Evolutionary conservation across 31 red algal species (phyloP), one percentile per base, ranked within the genome.

Genomic region (Bonnemaisonia californica): DNA sequence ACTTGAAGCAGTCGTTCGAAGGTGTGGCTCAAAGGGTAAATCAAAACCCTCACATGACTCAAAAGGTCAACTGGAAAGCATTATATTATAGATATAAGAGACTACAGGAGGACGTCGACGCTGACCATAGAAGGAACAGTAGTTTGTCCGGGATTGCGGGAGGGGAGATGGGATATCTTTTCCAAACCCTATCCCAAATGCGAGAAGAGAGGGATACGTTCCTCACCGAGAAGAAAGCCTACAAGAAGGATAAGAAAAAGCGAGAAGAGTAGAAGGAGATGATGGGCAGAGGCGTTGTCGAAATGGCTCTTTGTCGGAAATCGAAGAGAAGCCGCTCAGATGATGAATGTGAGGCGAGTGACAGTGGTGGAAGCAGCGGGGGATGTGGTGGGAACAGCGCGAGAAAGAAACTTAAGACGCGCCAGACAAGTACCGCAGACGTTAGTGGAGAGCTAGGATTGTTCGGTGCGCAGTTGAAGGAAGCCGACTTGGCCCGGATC

Each of bases 401-500:
- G 0, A 4, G 64, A 24, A 69, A 69, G 64, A 24, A 33, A 0
- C 64, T 0, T 69, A 8, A 69, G 64, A 34, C 33, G 24, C 0
- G 64, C n/a, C 7, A n/a, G 12, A 33, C 39, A n/a, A n/a, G n/a
- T n/a, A n/a, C n/a, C n/a, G n/a, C n/a, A 22, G 64, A 69, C 33
- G 33, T 69, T 34, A 33, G 27, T 69, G 64, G 64, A 33, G 26
- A 32, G 21, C 33, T 69, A 34, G 26, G 27, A 21, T 55, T 21
- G 29, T 76, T 76, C 3, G 45, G 42, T 11, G 72, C 2, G 42
- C 41, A 26, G 11, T 57, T 60, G 45, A 76, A 76, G 51, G 47
- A 76, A 76, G 48, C 72, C 22, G 72, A 76, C 33, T 28, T 76
- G 13, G 42, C 72, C 28, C 41, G 51, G 0, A 36, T 76, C 32